A percentile compares a stretch with the other conserved stretches of the same genome.
phyloP scores from a whole-genome alignment of 306 rosid genomes.

The Rosa persica region DNA sequence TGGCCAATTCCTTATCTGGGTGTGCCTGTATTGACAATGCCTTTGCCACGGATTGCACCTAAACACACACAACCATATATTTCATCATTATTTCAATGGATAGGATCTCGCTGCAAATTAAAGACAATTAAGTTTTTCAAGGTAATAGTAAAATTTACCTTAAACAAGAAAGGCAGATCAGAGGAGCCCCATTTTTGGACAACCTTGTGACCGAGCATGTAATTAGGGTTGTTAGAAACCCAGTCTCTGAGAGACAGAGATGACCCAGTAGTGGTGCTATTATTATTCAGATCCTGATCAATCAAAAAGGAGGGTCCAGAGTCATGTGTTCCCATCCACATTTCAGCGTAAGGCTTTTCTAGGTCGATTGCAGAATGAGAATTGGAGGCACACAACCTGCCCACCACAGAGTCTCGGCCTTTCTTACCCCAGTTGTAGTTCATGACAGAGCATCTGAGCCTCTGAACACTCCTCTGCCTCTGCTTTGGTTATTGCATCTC shows the following conservation, averaged over 20 bases:
- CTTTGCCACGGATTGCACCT: background rate
- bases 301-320: slow-evolving; percentile 65
- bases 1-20: slow-evolving; percentile 8
- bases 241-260: slow-evolving; percentile 58
- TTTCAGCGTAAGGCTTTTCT: background rate
- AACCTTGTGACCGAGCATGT: slow-evolving; percentile 62
- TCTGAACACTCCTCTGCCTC: background rate
- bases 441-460: background rate
- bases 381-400: background rate
- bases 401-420: background rate
- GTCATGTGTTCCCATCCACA: slow-evolving; percentile 1
- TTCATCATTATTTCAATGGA: background rate
- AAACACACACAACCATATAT: background rate
- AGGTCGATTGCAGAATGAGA: background rate
- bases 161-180: slow-evolving; percentile 85
- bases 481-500: background rate
- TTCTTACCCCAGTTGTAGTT: background rate
- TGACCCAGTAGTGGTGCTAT: background rate
- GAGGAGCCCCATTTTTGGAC: slow-evolving; percentile 62
- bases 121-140: background rate
- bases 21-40: slow-evolving; percentile 5
- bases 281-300: background rate
- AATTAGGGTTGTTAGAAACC: slow-evolving; percentile 62
- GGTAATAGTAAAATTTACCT: slow-evolving; percentile 43
- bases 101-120: background rate